A percentile compares a stretch with the other conserved stretches of the same genome.
Conservation (phyloP, 371 early-diverging fungal species). For the Choanephora cucurbitarum region DNA sequence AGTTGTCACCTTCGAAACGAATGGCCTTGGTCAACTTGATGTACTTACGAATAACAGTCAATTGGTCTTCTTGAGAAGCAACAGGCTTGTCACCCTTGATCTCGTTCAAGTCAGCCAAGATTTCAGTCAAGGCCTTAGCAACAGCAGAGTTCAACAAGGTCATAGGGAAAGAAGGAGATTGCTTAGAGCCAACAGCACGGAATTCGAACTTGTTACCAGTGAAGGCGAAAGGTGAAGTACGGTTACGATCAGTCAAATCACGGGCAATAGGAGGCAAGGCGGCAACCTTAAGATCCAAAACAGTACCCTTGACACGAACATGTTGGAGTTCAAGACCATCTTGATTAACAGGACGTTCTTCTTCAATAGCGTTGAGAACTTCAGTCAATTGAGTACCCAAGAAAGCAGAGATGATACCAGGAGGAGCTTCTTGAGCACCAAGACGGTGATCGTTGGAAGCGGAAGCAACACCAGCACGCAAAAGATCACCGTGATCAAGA, state of each 20-base stretch:
- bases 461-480: constrained; percentile 90
- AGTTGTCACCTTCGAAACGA: constrained; percentile 97
- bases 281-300: constrained; percentile 93
- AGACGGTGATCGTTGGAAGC: constrained; percentile 97
- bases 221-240: constrained; percentile 98
- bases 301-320: constrained; percentile 93
- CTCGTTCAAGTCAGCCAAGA: constrained; percentile 70
- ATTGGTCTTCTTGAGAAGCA: constrained; percentile 84
- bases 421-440: constrained; percentile 98
- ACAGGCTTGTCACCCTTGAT: constrained; percentile 79
- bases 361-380: constrained; percentile 89
- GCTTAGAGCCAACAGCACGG: constrained; percentile 98
- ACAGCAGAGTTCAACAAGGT: constrained; percentile 93
- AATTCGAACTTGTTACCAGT: constrained; percentile 99
- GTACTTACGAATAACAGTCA: constrained; percentile 83
- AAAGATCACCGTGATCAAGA: constrained; percentile 83
- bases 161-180: constrained; percentile 95
- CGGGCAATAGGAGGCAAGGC: constrained; percentile 90
- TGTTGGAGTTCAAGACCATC: constrained; percentile 81
- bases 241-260: constrained; percentile 98
- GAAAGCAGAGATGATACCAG: constrained; percentile 95
- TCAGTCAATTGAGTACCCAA: constrained; percentile 94
- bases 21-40: constrained; percentile 82
- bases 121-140: constrained; percentile 77
- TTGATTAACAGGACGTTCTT: constrained; percentile 82